A percentile compares a stretch with the other conserved stretches of the same genome.
Conservation (phyloP, 805 yeast genomes). For the Kodamaea nitidulidarum region DNA sequence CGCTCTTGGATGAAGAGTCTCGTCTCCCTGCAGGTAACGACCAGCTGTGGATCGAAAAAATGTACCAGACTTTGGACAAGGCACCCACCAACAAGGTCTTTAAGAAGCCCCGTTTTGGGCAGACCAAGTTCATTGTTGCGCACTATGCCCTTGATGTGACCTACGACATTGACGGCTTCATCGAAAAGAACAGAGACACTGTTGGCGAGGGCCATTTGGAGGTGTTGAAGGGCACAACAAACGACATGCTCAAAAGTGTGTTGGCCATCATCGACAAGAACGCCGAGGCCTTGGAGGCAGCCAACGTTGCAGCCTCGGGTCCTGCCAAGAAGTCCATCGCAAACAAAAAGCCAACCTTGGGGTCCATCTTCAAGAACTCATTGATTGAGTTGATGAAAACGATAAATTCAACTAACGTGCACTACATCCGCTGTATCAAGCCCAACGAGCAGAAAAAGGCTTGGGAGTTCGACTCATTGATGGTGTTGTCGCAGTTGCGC, state of each 20-base stretch:
- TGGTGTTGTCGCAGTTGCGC: constrained; percentile 92
- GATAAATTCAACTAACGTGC: constrained; percentile 91
- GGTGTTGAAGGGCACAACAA: constrained; percentile 66
- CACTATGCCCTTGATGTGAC: constrained; percentile 95
- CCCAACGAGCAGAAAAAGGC: constrained; percentile 93
- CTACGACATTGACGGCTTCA: constrained; percentile 89
- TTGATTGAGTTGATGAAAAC: constrained; percentile 90
- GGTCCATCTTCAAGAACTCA: constrained; percentile 89
- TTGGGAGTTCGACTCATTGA: constrained; percentile 91
- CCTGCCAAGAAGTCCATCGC: constrained; percentile 34
- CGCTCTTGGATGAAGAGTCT: constrained; percentile 91
- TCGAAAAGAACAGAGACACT: constrained; percentile 95
- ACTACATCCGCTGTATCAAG: constrained; percentile 94
- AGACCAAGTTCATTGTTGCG: constrained; percentile 79
- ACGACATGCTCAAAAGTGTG: constrained; percentile 61
- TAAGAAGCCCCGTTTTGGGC: constrained; percentile 92
- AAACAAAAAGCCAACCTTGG: constrained; percentile 84
- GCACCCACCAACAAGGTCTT: constrained; percentile 72
- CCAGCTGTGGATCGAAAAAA: constrained; percentile 85
- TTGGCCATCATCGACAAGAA: constrained; percentile 60
- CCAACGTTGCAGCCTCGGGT: constrained; percentile 15
- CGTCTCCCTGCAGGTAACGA: constrained; percentile 92
- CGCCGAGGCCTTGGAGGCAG: constrained; percentile 46
- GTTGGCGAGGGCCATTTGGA: constrained; percentile 95
- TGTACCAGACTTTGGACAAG: constrained; percentile 80